Evolutionary conservation across 179 eudicot genomes (phyloP).

Genomic region (Gypsophila paniculata): DNA sequence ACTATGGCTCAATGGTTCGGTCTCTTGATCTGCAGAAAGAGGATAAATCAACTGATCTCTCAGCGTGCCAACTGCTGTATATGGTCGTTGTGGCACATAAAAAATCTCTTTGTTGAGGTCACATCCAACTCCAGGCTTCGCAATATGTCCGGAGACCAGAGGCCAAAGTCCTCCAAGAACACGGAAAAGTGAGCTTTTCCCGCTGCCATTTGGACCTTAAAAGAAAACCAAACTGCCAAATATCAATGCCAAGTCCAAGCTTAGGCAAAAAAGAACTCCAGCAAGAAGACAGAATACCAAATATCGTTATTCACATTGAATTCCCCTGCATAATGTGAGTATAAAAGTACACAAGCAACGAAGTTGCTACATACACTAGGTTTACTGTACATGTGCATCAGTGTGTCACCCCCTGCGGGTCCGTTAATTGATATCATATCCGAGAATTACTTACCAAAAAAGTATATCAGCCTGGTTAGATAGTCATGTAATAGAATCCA

Average conservation of each 20-base stretch:
- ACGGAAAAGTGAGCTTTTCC: conserved; percentile 96
- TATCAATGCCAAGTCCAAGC: conserved; percentile 5
- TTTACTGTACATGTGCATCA: neutral
- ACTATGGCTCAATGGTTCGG: conserved; percentile 60
- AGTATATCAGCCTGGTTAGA: no score
- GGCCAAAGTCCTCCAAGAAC: conserved; percentile 99
- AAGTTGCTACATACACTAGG: neutral
- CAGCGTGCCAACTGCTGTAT: conserved; percentile 94
- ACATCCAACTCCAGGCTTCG: conserved; percentile 96
- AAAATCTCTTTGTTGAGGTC: conserved; percentile 96
- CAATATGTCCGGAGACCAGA: conserved; percentile 85
- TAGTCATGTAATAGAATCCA: neutral
- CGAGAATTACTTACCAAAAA: no score
- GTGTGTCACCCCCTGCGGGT: no score
- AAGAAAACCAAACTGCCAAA: conserved; percentile 17
- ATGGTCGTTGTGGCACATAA: conserved; percentile 95
- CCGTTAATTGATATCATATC: no score
- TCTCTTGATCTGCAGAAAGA: conserved; percentile 77
- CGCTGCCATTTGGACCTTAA: conserved; percentile 98
- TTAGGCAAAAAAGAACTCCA: neutral
- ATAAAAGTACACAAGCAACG: neutral
- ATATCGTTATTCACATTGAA: neutral
- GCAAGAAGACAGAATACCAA: neutral
- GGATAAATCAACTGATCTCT: conserved; percentile 98
- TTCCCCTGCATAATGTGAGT: neutral